Conservation (phyloP, 2,329 filamentous ascomycete species). For the Purpureocillium takamizusanense region DNA sequence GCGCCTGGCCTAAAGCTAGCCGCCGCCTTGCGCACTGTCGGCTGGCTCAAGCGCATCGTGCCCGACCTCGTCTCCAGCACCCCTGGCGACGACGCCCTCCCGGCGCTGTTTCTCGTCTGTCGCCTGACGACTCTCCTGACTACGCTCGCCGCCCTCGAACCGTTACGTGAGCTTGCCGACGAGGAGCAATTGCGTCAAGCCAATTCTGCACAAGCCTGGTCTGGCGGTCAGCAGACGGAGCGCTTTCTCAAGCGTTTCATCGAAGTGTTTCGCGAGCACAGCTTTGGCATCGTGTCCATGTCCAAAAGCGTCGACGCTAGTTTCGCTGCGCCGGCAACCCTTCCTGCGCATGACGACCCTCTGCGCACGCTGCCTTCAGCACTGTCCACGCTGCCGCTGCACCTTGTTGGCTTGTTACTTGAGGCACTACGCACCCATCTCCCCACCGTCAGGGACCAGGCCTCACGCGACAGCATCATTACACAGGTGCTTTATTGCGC, state of each 20-base stretch:
- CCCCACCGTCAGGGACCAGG: conserved; percentile 70
- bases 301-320: conserved; percentile 69
- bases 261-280: conserved; percentile 95
- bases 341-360: conserved; percentile 19
- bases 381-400: conserved; percentile 73
- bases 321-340: conserved; percentile 11
- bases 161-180: conserved; percentile 80
- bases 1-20: conserved; percentile 77
- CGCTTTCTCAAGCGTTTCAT: conserved; percentile 91
- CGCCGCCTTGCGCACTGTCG: conserved; percentile 80
- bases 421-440: conserved; percentile 69
- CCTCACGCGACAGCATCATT: conserved; percentile 74
- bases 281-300: conserved; percentile 90
- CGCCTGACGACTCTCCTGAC: conserved; percentile 69
- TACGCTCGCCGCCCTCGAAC: conserved; percentile 76
- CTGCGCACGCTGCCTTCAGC: conserved; percentile 62
- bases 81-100: conserved; percentile 56
- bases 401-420: conserved; percentile 72
- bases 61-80: conserved; percentile 53
- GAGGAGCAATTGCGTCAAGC: conserved; percentile 57
- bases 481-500: conserved; percentile 93
- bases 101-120: conserved; percentile 80
- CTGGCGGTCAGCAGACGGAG: conserved; percentile 83
- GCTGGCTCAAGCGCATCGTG: conserved; percentile 80
- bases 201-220: conserved; percentile 39